phyloP scores from a whole-genome alignment of 257 asterid species.

The Plantago elongata region DNA sequence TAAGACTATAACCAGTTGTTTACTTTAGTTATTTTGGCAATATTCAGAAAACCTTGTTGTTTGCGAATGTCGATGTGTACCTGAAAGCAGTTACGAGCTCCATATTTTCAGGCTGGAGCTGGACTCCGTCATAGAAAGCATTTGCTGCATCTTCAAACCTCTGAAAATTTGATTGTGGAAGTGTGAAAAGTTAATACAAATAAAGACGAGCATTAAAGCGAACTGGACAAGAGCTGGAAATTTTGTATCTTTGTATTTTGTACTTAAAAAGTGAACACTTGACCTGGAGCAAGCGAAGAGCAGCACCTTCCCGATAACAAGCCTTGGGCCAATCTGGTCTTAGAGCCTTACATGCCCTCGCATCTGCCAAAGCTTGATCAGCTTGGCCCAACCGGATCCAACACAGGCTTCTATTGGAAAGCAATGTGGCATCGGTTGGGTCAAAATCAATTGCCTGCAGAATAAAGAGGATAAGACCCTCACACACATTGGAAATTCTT shows the following conservation, averaged over 20 bases:
- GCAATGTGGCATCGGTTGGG: conserved; percentile 71
- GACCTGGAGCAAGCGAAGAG: conserved; percentile 77
- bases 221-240: neutral
- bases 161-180: conserved; percentile 35
- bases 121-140: conserved; percentile 88
- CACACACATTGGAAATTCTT: no score
- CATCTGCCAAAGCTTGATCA: conserved; percentile 82
- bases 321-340: conserved; percentile 98
- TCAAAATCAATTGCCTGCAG: conserved; percentile 84
- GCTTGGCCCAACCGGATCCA: conserved; percentile 93
- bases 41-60: no score
- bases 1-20: no score
- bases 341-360: conserved; percentile 66
- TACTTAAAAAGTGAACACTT: neutral
- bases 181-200: neutral
- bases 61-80: conserved; percentile 25
- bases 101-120: conserved; percentile 74
- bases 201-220: no score
- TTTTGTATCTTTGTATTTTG: conserved; percentile 1
- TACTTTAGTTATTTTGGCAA: no score
- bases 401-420: conserved; percentile 90
- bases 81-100: conserved; percentile 96
- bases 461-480: no score
- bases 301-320: conserved; percentile 95
- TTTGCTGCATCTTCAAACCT: conserved; percentile 90